These are phyloP conservation scores for Cyclostephanos tholiformis DNA, from an alignment of 108 stramenopile species.

Conservation along the genomic window DNA sequence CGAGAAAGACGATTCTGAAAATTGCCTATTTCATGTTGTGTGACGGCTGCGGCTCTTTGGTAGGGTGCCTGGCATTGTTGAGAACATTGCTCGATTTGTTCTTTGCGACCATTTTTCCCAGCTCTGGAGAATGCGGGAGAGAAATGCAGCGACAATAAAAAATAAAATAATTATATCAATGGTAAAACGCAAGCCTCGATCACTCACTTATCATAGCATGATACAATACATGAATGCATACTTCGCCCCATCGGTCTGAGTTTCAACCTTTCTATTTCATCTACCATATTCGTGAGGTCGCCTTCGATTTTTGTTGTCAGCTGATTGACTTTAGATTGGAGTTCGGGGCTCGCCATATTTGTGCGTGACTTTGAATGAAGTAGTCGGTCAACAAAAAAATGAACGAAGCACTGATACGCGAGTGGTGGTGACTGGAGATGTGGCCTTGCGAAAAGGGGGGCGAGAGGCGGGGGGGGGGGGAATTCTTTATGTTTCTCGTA, in stretches of 20 bases:
- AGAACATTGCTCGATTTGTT: slow-evolving; percentile 70
- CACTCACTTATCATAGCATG: slow-evolving; percentile 41
- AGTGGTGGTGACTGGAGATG: too few relatives aligned
- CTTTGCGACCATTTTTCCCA: slow-evolving; percentile 66
- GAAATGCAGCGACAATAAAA: slow-evolving; percentile 48
- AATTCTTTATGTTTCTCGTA: too few relatives aligned
- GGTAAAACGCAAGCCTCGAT: background rate
- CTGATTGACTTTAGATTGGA: slow-evolving; percentile 73
- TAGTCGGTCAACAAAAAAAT: too few relatives aligned
- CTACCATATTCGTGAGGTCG: slow-evolving; percentile 58
- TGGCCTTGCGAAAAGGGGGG: too few relatives aligned
- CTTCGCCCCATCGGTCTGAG: slow-evolving; percentile 68
- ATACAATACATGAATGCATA: slow-evolving; percentile 57
- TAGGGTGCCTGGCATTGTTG: slow-evolving; percentile 78
- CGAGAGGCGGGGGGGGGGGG: too few relatives aligned
- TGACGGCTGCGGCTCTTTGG: slow-evolving; percentile 60
- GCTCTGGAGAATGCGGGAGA: slow-evolving; percentile 63
- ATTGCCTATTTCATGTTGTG: slow-evolving; percentile 83
- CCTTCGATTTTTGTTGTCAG: slow-evolving; percentile 78
- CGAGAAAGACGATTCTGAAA: slow-evolving; percentile 84
- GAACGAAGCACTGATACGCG: too few relatives aligned
- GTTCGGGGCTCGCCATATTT: slow-evolving; percentile 60
- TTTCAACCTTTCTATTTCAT: slow-evolving; percentile 63
- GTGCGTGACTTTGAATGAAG: too few relatives aligned
- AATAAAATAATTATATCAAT: background rate